Evolutionary conservation across 441 rosid species (phyloP), one percentile per base, ranked within the genome.

Genomic region (Populus hybrid): DNA sequence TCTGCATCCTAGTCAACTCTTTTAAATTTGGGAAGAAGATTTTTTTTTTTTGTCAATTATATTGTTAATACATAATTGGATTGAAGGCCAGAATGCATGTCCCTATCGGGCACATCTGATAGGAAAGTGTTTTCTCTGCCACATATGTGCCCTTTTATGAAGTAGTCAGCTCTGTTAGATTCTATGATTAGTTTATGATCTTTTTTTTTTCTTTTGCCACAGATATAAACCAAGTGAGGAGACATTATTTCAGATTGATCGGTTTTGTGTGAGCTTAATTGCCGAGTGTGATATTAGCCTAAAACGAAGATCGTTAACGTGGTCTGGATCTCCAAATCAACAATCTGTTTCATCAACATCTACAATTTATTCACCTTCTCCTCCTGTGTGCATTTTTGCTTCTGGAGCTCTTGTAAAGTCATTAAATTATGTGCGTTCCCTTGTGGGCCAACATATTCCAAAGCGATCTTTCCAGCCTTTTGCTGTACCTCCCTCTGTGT

Each of bases 191-290:
- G 64, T 75, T 78, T 64, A 80, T 70, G 76, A 59, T 72, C 75
- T 71, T 73, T 76, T 67, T 74, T 53, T 26, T 79, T 71, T n/a
- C 77, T 59, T 72, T 81, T 83, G 59, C 76, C 87, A 86, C 92
- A 97, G 99, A 85, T 97, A 92, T 88, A 94, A 89, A 85, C 99
- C 99, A 70, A 85, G 93, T 11, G 99, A 97, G 87, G 99, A 94
- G 85, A 93, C 95, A 29, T 82, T 94, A 76, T 87, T 89, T 82
- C 99, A 89, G 85, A 93, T 97, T 76, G 99, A 97, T 83, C 88
- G 93, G 66, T 97, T 97, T 83, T 97, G 98, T 78, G 81, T 90
- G 75, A 88, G 81, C 86, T 86, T 87, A 65, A 91, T 93, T 84
- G 84, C 91, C 29, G 99, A 97, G 80, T 97, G 97, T 74, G 90